phyloP scores from a whole-genome alignment of 2,329 filamentous ascomycete genomes.

The Aspergillus fijiensis region DNA sequence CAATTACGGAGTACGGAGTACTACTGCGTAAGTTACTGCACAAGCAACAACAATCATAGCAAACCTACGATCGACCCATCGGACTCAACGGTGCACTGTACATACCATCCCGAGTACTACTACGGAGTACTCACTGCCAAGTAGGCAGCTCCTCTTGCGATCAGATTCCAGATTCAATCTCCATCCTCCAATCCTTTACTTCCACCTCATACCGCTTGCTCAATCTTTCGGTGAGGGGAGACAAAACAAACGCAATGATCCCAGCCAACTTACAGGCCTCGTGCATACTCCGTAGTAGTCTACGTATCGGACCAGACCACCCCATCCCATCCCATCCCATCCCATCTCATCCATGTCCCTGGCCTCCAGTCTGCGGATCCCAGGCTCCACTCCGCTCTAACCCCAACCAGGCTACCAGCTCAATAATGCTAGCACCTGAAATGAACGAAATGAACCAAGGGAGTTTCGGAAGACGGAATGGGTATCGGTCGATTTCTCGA shows the following conservation, averaged over 20 bases:
- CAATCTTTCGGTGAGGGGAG: conserved; percentile 7
- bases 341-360: neutral
- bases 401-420: neutral
- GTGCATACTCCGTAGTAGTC: neutral
- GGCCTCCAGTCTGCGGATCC: conserved; percentile 4
- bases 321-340: neutral
- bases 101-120: too few relatives aligned
- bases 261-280: neutral
- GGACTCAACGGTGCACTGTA: too few relatives aligned
- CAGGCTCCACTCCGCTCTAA: conserved; percentile 3
- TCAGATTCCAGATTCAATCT: neutral
- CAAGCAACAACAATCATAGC: too few relatives aligned
- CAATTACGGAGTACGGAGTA: too few relatives aligned
- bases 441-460: neutral
- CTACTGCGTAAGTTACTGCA: too few relatives aligned
- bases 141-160: neutral
- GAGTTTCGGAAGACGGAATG: neutral
- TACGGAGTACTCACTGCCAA: neutral
- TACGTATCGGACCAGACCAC: too few relatives aligned
- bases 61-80: too few relatives aligned
- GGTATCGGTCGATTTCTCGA: neutral
- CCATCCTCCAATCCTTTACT: neutral
- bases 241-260: neutral
- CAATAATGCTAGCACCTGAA: neutral
- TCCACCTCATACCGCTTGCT: conserved; percentile 1